phyloP scores from a whole-genome alignment of 2,329 filamentous ascomycete genomes.

The Cyphellophora attinorum region DNA sequence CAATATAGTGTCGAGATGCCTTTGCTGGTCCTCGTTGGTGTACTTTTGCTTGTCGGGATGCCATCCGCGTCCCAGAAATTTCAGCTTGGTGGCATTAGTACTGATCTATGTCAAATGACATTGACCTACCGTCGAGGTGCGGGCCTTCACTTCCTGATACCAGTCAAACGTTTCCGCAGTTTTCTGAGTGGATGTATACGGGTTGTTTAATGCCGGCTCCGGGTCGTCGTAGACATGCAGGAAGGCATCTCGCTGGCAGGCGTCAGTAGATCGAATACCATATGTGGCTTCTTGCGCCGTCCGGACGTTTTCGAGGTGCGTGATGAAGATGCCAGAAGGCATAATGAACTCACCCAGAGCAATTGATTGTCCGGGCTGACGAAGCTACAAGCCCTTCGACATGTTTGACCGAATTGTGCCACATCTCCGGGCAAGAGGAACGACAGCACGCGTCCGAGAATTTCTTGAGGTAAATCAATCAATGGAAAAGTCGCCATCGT shows the following conservation, averaged over 20 bases:
- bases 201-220: conserved; percentile 11
- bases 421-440: conserved; percentile 10
- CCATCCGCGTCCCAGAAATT: conserved; percentile 2
- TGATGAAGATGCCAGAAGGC: no score
- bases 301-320: no score
- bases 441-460: conserved; percentile 13
- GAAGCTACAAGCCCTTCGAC: conserved; percentile 10
- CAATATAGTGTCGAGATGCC: conserved; percentile 10
- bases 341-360: no score
- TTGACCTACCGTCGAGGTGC: conserved; percentile 8
- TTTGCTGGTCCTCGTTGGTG: no score
- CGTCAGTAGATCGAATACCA: no score
- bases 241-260: conserved; percentile 9
- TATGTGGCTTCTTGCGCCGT: no score
- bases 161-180: conserved; percentile 11
- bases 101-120: neutral
- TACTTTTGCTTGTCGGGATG: neutral
- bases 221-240: conserved; percentile 18
- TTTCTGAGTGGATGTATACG: neutral
- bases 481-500: neutral
- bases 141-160: conserved; percentile 10
- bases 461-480: conserved; percentile 14
- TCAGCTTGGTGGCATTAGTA: neutral
- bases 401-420: conserved; percentile 10
- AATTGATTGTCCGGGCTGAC: conserved; percentile 12